Percentiles rank a stretch among this genome's conserved stretches.
phyloP scores from a whole-genome alignment of 768 basidiomycete genomes.

The Tulasnella sp. region DNA sequence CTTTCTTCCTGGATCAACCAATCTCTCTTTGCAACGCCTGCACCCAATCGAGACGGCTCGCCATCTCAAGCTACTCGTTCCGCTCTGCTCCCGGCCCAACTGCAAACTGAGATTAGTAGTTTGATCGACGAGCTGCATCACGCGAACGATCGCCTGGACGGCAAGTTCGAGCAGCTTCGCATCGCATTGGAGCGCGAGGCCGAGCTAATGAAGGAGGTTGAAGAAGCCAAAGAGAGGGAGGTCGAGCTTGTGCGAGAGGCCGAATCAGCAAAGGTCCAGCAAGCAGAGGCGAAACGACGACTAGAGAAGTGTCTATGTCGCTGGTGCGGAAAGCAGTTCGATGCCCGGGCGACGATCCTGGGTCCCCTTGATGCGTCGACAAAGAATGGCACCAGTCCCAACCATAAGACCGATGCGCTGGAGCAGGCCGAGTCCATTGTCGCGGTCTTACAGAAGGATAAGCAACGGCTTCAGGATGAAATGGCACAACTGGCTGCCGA shows the following conservation, averaged over 20 bases:
- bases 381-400: too few relatives aligned
- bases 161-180: conserved; percentile 77
- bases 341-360: not conserved
- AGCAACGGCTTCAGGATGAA: not conserved
- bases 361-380: too few relatives aligned
- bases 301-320: conserved; percentile 15
- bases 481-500: not conserved
- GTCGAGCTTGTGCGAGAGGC: conserved; percentile 61
- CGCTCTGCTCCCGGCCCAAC: not conserved
- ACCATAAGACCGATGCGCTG: too few relatives aligned
- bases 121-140: conserved; percentile 16
- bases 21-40: conserved; percentile 29
- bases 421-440: too few relatives aligned
- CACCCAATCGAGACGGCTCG: conserved; percentile 39
- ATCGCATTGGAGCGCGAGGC: conserved; percentile 64
- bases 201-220: conserved; percentile 22
- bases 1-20: not conserved
- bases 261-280: conserved; percentile 50
- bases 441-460: not conserved
- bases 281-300: conserved; percentile 33
- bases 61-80: conserved; percentile 31
- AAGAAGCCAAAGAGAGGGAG: conserved; percentile 48
- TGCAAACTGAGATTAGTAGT: conserved; percentile 1
- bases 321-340: conserved; percentile 13
- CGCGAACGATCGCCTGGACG: conserved; percentile 79